Percentiles rank a stretch among this genome's conserved stretches.
These are phyloP conservation scores for Berberis thunbergii DNA, from an alignment of 164 flowering plant genomes.

Conservation along the genomic window DNA sequence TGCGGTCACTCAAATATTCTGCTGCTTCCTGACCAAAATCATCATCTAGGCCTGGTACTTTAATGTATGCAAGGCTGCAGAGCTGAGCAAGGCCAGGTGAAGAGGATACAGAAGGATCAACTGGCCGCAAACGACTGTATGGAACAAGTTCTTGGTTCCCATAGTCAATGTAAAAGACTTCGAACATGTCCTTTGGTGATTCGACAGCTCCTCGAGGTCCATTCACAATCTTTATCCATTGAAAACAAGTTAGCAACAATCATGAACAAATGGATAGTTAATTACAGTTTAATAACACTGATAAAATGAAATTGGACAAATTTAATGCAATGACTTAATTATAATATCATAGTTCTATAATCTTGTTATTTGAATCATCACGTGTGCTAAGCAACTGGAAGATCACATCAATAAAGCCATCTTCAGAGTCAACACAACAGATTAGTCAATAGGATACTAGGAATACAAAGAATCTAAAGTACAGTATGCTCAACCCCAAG, in stretches of 20 bases:
- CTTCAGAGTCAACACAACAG: too few relatives aligned
- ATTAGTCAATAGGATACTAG: too few relatives aligned
- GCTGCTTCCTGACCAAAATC: slow-evolving; percentile 94
- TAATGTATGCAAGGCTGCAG: slow-evolving; percentile 80
- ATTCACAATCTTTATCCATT: slow-evolving; percentile 59
- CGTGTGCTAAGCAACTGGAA: too few relatives aligned
- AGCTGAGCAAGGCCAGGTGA: slow-evolving; percentile 84
- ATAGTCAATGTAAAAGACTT: slow-evolving; percentile 92
- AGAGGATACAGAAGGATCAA: slow-evolving; percentile 66
- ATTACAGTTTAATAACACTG: too few relatives aligned
- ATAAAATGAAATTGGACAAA: too few relatives aligned
- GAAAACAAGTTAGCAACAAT: not conserved
- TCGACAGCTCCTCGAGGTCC: slow-evolving; percentile 75
- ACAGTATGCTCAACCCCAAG: too few relatives aligned
- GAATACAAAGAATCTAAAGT: too few relatives aligned
- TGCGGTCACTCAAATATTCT: slow-evolving; percentile 47
- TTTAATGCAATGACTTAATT: too few relatives aligned
- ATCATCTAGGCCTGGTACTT: slow-evolving; percentile 72
- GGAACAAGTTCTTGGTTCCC: slow-evolving; percentile 86
- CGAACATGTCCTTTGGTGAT: slow-evolving; percentile 63
- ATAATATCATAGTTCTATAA: too few relatives aligned
- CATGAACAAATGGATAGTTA: not conserved
- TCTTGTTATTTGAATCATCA: too few relatives aligned
- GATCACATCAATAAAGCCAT: too few relatives aligned
- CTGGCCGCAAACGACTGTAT: slow-evolving; percentile 61